Evolutionary conservation across 139 green algal species (phyloP).

Genomic region (Tetradesmus lagerheimii): DNA sequence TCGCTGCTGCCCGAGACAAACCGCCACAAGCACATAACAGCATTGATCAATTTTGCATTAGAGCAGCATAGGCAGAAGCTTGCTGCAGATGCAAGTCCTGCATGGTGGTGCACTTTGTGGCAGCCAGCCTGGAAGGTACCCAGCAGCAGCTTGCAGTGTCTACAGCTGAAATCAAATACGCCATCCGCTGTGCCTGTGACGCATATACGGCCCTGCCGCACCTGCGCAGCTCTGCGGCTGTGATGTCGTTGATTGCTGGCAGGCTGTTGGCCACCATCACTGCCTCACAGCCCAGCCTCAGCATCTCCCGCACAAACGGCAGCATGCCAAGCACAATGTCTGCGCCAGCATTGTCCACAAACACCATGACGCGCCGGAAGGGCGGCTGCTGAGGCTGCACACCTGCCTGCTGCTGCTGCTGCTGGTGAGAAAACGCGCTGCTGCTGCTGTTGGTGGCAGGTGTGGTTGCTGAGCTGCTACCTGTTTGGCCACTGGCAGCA

Average conservation of each 20-base stretch:
- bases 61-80: too few species aligned
- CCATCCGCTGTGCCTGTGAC: background rate
- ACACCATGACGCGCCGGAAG: constrained; percentile 91
- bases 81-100: too few species aligned
- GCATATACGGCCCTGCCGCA: background rate
- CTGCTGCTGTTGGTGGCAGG: background rate
- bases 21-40: too few species aligned
- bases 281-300: constrained; percentile 90
- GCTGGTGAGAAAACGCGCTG: background rate
- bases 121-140: too few species aligned
- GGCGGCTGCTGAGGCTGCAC: constrained; percentile 36
- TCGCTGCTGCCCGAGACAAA: too few species aligned
- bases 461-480: background rate
- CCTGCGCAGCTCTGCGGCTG: constrained; percentile 82
- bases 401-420: background rate
- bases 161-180: too few species aligned
- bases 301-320: constrained; percentile 93
- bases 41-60: too few species aligned
- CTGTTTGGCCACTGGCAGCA: background rate
- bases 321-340: constrained; percentile 98
- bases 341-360: constrained; percentile 97
- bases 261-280: constrained; percentile 94
- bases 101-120: too few species aligned
- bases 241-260: constrained; percentile 99
- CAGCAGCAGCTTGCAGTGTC: too few species aligned